Percentiles rank a stretch among this genome's conserved stretches.
These are phyloP conservation scores for Croton setiger DNA, from an alignment of 441 rosid species.

Conservation along the genomic window DNA sequence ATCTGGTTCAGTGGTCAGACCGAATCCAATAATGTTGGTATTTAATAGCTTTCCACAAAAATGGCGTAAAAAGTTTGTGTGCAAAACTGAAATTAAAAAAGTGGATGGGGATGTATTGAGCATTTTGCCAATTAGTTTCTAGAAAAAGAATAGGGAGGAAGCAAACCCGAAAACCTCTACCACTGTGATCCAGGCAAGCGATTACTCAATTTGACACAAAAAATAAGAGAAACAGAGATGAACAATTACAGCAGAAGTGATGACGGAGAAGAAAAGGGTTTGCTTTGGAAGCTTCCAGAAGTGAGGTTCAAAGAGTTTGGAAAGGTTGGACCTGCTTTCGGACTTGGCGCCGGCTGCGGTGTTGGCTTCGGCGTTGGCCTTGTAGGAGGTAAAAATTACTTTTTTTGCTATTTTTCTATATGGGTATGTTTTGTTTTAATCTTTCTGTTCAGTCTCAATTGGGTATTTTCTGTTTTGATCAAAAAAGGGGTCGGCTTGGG, in stretches of 20 bases:
- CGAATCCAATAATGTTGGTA: too few species aligned
- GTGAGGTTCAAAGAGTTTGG: conserved; percentile 57
- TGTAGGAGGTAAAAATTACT: conserved; percentile 51
- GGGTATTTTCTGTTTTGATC: not conserved
- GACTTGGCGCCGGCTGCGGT: conserved; percentile 83
- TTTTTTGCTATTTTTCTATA: not conserved
- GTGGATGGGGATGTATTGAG: too few species aligned
- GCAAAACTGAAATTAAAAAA: too few species aligned
- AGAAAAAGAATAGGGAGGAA: too few species aligned
- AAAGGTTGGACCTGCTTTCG: conserved; percentile 78
- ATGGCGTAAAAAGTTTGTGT: too few species aligned
- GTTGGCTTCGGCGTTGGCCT: conserved; percentile 79
- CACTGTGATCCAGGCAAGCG: too few species aligned
- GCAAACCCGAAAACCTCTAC: too few species aligned
- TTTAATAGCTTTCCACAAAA: too few species aligned
- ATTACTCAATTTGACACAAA: too few species aligned
- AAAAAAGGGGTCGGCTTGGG: conserved; percentile 72
- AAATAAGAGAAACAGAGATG: conserved; percentile 14
- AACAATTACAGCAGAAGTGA: conserved; percentile 17
- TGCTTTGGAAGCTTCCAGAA: conserved; percentile 86
- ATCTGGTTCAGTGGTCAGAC: too few species aligned
- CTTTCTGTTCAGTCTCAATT: not conserved
- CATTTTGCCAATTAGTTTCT: too few species aligned
- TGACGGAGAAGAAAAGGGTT: conserved; percentile 42
- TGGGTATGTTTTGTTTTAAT: not conserved